Evolutionary conservation across 805 yeast species (phyloP).

Genomic region (Hagleromyces aurorensis): DNA sequence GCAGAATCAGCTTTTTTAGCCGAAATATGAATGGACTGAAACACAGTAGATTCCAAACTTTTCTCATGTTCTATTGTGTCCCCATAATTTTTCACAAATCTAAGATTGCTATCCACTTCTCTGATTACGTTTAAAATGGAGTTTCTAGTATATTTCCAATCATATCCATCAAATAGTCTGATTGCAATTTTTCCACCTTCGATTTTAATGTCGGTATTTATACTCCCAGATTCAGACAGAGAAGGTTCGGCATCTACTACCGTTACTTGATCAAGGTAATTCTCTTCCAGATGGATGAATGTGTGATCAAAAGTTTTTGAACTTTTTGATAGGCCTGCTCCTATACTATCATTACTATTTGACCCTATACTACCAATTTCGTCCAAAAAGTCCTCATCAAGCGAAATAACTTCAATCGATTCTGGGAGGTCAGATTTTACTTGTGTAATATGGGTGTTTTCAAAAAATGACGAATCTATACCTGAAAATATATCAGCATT

Average conservation of each 20-base stretch:
- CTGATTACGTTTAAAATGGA: constrained; percentile 59
- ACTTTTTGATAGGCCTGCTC: constrained; percentile 3
- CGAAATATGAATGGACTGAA: constrained; percentile 73
- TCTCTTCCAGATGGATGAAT: constrained; percentile 9
- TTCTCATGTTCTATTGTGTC: constrained; percentile 4
- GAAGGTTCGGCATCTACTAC: constrained; percentile 1
- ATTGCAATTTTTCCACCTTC: constrained; percentile 35
- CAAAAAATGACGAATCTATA: constrained; percentile 28
- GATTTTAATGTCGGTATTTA: constrained; percentile 16
- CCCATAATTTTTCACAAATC: constrained; percentile 20
- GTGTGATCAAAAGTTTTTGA: constrained; percentile 5
- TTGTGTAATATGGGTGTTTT: constrained; percentile 8
- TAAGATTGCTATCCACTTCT: constrained; percentile 53
- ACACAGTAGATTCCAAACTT: constrained; percentile 19
- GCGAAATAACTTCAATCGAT: constrained; percentile 15
- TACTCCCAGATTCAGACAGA: constrained; percentile 1
- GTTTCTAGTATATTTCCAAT: constrained; percentile 73
- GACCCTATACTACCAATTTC: not conserved
- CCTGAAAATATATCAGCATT: constrained; percentile 34
- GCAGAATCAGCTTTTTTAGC: constrained; percentile 42
- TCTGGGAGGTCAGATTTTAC: constrained; percentile 14
- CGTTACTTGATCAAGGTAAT: constrained; percentile 12
- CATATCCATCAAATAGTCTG: constrained; percentile 80
- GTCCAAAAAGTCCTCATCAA: constrained; percentile 16
- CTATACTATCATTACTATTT: not conserved